Percentiles rank a stretch among this genome's conserved stretches.
Conservation (phyloP, 139 green algal genomes). For the Coccomyxa sp. region DNA sequence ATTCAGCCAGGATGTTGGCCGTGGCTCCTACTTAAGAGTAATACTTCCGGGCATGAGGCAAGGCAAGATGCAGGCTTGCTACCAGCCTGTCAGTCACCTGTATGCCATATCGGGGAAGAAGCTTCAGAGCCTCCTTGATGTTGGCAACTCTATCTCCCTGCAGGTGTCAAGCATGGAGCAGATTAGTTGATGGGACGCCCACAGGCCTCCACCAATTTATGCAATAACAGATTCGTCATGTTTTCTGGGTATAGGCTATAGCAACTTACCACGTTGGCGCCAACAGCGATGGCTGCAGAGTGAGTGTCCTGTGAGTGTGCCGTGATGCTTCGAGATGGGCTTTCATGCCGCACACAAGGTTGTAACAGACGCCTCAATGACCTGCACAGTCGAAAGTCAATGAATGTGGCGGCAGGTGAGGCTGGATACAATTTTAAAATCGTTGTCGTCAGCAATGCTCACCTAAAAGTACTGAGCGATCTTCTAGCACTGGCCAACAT, state of each 20-base stretch:
- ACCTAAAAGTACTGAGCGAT: too few species aligned
- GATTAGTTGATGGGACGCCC: too few species aligned
- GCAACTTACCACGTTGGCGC: slow-evolving; percentile 16
- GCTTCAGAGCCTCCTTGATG: slow-evolving; percentile 16
- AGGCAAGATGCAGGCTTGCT: background rate
- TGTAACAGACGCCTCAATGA: too few species aligned
- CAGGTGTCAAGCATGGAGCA: too few species aligned
- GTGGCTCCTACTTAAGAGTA: background rate
- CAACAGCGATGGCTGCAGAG: slow-evolving; percentile 17
- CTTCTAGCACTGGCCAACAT: too few species aligned
- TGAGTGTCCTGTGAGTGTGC: background rate
- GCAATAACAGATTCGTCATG: background rate
- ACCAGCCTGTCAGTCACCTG: background rate
- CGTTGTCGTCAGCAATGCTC: background rate
- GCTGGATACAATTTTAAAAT: background rate
- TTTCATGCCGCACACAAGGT: too few species aligned
- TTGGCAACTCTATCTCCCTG: slow-evolving; percentile 17
- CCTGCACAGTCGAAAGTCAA: background rate
- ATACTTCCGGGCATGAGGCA: background rate
- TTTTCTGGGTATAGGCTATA: too few species aligned
- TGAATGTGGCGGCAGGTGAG: background rate
- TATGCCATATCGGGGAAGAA: slow-evolving; percentile 14
- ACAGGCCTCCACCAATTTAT: background rate
- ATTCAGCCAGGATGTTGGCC: background rate
- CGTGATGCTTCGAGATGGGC: background rate